Evolutionary conservation across 345 rosid species (phyloP).

Genomic region (Hibiscus syriacus): DNA sequence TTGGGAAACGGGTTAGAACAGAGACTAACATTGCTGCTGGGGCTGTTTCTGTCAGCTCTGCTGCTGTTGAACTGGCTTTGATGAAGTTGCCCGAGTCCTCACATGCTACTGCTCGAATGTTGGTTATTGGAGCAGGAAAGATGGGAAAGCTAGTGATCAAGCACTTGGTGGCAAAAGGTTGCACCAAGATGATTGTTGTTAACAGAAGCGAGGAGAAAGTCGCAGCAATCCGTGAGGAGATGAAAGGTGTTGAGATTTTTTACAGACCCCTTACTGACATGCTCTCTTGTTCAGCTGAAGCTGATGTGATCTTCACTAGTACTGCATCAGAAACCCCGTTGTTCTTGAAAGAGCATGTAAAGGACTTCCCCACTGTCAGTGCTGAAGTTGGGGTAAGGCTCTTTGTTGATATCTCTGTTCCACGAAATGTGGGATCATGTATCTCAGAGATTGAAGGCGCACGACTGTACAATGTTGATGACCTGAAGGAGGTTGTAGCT

Average conservation of each 20-base stretch:
- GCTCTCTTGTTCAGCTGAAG: slow-evolving; percentile 64
- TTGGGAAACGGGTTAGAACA: no score
- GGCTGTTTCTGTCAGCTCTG: no score
- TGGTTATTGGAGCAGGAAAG: no score
- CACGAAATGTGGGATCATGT: slow-evolving; percentile 83
- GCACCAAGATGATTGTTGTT: no score
- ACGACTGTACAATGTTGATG: slow-evolving; percentile 75
- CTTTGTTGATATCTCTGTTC: slow-evolving; percentile 83
- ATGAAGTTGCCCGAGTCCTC: no score
- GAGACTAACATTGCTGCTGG: no score
- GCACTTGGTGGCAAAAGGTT: no score
- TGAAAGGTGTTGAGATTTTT: slow-evolving; percentile 51
- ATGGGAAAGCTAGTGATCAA: no score
- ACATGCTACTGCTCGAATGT: no score
- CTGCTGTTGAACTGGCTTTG: no score
- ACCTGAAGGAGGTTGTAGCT: no score
- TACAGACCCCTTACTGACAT: slow-evolving; percentile 66
- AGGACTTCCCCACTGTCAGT: slow-evolving; percentile 44
- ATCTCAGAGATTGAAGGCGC: slow-evolving; percentile 44
- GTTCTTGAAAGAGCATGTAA: slow-evolving; percentile 58
- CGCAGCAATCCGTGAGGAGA: slow-evolving; percentile 66
- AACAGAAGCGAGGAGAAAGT: no score
- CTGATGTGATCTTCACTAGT: slow-evolving; percentile 91
- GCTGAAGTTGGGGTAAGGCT: slow-evolving; percentile 61
- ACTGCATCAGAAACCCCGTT: slow-evolving; percentile 79